Conservation (phyloP, 139 green algal species). For the Volvox africanus region DNA sequence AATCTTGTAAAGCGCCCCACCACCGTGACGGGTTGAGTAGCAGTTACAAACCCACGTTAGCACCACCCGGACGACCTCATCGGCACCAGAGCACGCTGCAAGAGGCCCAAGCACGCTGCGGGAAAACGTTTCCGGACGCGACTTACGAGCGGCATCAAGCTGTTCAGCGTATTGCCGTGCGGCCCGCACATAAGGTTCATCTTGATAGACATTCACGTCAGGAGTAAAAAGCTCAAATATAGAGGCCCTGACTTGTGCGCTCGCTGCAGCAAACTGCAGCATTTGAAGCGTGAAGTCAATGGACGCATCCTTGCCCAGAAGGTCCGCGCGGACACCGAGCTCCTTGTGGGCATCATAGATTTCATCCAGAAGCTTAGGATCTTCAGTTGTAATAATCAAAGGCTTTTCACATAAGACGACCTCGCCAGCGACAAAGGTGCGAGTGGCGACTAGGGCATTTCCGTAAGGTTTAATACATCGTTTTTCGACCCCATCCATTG, state of each 20-base stretch:
- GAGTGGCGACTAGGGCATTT: neutral
- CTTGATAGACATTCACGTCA: neutral
- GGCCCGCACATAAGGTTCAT: constrained; percentile 15
- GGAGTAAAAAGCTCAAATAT: constrained; percentile 6
- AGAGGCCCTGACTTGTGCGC: neutral
- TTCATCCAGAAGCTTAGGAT: neutral
- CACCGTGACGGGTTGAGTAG: neutral
- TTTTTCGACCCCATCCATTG: neutral
- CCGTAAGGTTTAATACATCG: neutral
- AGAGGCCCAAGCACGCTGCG: neutral
- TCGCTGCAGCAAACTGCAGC: neutral
- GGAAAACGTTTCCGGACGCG: neutral
- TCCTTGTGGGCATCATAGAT: constrained; percentile 3
- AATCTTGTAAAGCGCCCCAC: constrained; percentile 21
- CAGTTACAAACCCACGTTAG: constrained; percentile 35
- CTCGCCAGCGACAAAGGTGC: neutral
- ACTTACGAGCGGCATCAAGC: neutral
- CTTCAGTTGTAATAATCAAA: neutral
- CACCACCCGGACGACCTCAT: neutral
- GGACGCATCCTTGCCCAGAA: constrained; percentile 30
- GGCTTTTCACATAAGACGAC: neutral
- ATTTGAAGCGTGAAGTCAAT: constrained; percentile 31
- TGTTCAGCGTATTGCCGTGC: constrained; percentile 19
- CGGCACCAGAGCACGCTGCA: neutral
- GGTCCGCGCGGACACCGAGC: constrained; percentile 28